Evolutionary conservation across 129 eudicot genomes (phyloP).

Genomic region (Lactuca saligna): DNA sequence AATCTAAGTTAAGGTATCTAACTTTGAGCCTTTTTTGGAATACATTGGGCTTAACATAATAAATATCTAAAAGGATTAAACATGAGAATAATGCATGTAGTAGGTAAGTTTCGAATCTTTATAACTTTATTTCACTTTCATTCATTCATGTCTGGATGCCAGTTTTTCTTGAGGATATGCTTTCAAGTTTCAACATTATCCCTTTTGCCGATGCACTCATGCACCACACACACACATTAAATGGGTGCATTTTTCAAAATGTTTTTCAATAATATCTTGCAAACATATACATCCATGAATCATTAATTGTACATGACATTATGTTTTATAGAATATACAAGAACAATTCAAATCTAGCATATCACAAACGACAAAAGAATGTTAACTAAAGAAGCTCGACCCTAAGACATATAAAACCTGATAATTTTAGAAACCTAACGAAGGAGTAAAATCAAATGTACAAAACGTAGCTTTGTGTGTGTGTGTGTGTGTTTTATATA

Average conservation of each 20-base stretch:
- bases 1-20: neutral
- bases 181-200: slow-evolving; percentile 15
- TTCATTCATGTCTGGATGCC: slow-evolving; percentile 13
- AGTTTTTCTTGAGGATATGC: neutral
- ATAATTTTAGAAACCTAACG: too few species aligned
- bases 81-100: neutral
- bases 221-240: neutral
- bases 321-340: neutral
- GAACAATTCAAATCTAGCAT: too few species aligned
- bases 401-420: too few species aligned
- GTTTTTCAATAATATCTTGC: neutral
- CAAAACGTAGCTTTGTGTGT: too few species aligned
- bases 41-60: neutral
- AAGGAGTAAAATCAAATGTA: too few species aligned
- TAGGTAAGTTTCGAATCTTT: slow-evolving; percentile 1
- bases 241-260: slow-evolving; percentile 1
- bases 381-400: too few species aligned
- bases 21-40: neutral
- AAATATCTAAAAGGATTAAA: neutral
- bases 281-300: neutral
- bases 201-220: slow-evolving; percentile 14
- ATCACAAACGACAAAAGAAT: too few species aligned
- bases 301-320: neutral
- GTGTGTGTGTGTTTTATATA: too few species aligned
- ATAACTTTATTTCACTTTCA: slow-evolving; percentile 11